Percentiles rank a stretch among this genome's conserved stretches.
These are phyloP conservation scores for Pinus tabuliformis DNA, from an alignment of 75 land plant genomes.

Conservation along the genomic window DNA sequence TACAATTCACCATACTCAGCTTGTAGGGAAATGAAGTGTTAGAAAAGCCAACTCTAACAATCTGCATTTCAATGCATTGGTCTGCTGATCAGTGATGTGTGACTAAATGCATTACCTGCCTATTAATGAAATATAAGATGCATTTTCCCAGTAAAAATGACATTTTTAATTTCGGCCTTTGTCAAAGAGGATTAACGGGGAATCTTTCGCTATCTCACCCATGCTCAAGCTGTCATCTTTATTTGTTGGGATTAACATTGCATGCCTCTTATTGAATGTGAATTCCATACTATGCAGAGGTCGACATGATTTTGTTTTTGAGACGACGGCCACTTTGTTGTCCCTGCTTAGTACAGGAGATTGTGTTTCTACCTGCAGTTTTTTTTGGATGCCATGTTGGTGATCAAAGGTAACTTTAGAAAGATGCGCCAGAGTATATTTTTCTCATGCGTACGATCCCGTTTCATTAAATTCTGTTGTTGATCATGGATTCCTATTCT, in stretches of 20 bases:
- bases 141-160: no score
- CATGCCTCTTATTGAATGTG: background rate
- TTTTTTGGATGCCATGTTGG: slow-evolving; percentile 65
- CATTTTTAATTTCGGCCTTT: no score
- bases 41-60: no score
- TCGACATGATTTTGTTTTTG: slow-evolving; percentile 80
- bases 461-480: background rate
- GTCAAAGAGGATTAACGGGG: no score
- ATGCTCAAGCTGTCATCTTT: background rate
- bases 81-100: no score
- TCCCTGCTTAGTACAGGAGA: slow-evolving; percentile 81
- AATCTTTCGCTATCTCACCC: background rate
- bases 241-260: background rate
- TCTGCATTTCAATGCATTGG: no score
- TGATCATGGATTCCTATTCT: background rate
- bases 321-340: slow-evolving; percentile 67
- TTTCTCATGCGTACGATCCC: background rate
- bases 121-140: no score
- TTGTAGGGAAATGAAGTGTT: no score
- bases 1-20: no score
- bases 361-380: slow-evolving; percentile 68
- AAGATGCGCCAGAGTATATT: background rate
- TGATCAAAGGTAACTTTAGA: slow-evolving; percentile 58
- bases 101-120: no score
- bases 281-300: slow-evolving; percentile 29